Conservation (phyloP, 371 early-diverging fungal genomes). For the Mucor irregularis region DNA sequence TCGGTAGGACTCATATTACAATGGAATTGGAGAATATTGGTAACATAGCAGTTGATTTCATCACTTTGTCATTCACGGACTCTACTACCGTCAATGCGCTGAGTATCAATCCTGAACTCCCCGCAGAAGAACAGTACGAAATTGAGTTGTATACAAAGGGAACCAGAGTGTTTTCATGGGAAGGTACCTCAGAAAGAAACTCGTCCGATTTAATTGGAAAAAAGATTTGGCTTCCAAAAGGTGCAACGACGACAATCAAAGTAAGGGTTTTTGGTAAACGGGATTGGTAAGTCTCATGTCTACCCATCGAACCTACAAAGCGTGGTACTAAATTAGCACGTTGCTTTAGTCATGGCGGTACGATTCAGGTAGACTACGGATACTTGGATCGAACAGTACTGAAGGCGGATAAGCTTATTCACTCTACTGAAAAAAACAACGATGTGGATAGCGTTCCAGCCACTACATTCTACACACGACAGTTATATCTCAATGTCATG, state of each 20-base stretch:
- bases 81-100: constrained; percentile 49
- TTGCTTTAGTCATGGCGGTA: constrained; percentile 73
- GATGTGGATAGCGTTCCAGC: constrained; percentile 17
- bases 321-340: too few relatives aligned
- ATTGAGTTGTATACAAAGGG: constrained; percentile 67
- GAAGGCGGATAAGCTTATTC: background rate
- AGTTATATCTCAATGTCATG: constrained; percentile 68
- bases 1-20: constrained; percentile 36
- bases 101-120: constrained; percentile 51
- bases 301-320: too few relatives aligned
- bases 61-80: constrained; percentile 70
- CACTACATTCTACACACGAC: constrained; percentile 65
- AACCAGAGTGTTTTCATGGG: constrained; percentile 69
- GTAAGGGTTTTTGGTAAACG: constrained; percentile 79
- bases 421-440: background rate
- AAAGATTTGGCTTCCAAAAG: constrained; percentile 55
- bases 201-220: constrained; percentile 31
- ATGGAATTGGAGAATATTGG: constrained; percentile 78
- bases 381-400: constrained; percentile 42
- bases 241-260: constrained; percentile 52
- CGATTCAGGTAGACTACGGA: constrained; percentile 76
- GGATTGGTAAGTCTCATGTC: constrained; percentile 37
- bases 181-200: constrained; percentile 23
- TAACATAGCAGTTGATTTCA: constrained; percentile 66
- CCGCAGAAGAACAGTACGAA: constrained; percentile 76